Conservation (phyloP, 768 basidiomycete genomes). For the Podaxis sp. region DNA sequence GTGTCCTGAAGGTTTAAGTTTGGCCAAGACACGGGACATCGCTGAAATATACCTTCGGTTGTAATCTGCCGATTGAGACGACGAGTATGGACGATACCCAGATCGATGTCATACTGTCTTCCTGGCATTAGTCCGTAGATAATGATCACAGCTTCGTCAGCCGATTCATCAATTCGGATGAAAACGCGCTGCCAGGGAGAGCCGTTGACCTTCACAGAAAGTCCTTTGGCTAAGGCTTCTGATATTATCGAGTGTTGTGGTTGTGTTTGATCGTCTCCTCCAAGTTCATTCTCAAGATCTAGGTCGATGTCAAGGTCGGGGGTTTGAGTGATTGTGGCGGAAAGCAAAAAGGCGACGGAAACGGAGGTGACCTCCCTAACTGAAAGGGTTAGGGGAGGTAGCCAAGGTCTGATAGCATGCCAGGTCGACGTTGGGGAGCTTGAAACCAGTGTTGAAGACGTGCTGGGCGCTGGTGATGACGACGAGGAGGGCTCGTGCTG, state of each 20-base stretch:
- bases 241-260: slow-evolving; percentile 46
- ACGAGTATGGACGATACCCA: slow-evolving; percentile 64
- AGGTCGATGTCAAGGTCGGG: slow-evolving; percentile 8
- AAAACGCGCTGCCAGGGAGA: slow-evolving; percentile 78
- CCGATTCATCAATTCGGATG: slow-evolving; percentile 75
- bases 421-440: slow-evolving; percentile 39
- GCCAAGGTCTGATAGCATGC: slow-evolving; percentile 78
- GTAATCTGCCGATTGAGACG: slow-evolving; percentile 56
- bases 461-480: slow-evolving; percentile 7
- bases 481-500: slow-evolving; percentile 5
- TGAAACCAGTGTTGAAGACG: slow-evolving; percentile 13
- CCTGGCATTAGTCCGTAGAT: slow-evolving; percentile 88
- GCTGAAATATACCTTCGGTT: slow-evolving; percentile 51
- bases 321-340: slow-evolving; percentile 31
- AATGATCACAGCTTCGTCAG: slow-evolving; percentile 88
- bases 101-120: slow-evolving; percentile 86
- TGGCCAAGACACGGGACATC: not conserved
- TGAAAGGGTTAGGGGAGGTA: slow-evolving; percentile 64
- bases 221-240: slow-evolving; percentile 68
- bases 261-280: slow-evolving; percentile 14
- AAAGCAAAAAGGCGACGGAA: slow-evolving; percentile 77
- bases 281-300: slow-evolving; percentile 10
- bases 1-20: not conserved
- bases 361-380: slow-evolving; percentile 85
- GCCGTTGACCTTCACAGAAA: slow-evolving; percentile 79